These are phyloP conservation scores for Zasmidium angulare DNA, from an alignment of 2,329 filamentous ascomycete genomes.

Conservation along the genomic window DNA sequence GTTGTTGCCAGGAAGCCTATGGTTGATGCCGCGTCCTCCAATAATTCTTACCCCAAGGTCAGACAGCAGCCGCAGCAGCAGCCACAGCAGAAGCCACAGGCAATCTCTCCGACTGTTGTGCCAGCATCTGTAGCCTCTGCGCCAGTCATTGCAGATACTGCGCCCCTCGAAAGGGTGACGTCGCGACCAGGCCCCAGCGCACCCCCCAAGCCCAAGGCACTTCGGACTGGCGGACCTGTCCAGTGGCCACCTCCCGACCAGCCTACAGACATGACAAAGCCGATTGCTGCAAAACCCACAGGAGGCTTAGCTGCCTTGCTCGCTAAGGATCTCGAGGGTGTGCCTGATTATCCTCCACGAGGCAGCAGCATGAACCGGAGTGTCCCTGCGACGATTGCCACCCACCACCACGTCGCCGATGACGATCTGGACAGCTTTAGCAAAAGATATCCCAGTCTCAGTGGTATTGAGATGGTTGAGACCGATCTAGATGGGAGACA, in stretches of 20 bases:
- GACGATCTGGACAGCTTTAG: conserved; percentile 57
- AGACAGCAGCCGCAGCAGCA: conserved; percentile 17
- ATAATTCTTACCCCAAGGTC: conserved; percentile 28
- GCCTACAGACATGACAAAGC: background rate
- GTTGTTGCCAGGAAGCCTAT: conserved; percentile 29
- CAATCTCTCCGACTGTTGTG: conserved; percentile 1
- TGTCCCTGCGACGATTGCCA: background rate
- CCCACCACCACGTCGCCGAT: background rate
- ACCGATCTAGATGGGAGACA: conserved; percentile 27
- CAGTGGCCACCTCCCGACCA: conserved; percentile 21
- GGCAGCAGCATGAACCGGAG: conserved; percentile 10
- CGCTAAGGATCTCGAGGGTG: conserved; percentile 39
- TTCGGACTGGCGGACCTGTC: conserved; percentile 47
- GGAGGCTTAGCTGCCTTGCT: conserved; percentile 36
- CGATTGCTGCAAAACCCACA: conserved; percentile 16
- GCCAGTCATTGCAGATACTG: conserved; percentile 1
- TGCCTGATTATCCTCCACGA: conserved; percentile 34
- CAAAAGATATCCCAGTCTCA: conserved; percentile 82
- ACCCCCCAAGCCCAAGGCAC: conserved; percentile 61
- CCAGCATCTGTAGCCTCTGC: conserved; percentile 7
- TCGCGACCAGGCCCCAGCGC: conserved; percentile 49
- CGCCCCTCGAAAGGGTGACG: conserved; percentile 26
- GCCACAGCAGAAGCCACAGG: too few species aligned
- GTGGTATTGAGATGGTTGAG: conserved; percentile 83
- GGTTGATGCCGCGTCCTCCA: conserved; percentile 12